Percentiles rank a stretch among this genome's conserved stretches.
Evolutionary conservation across 768 basidiomycete genomes (phyloP).

Genomic region (Leccinum subgranulosum): DNA sequence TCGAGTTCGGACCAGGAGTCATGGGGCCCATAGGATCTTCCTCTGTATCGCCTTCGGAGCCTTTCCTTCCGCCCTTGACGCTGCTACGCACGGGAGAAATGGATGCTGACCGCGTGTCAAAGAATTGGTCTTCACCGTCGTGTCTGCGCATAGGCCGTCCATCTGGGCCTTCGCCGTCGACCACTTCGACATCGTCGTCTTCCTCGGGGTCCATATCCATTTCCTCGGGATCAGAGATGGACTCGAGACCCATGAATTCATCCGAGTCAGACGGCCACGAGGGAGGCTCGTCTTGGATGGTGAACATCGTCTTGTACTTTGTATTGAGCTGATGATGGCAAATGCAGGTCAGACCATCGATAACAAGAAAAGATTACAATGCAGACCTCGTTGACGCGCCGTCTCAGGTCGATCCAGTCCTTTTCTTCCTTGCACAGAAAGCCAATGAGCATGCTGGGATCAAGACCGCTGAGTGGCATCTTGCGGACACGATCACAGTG

Average conservation of each 20-base stretch:
- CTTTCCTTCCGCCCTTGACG: constrained; percentile 38
- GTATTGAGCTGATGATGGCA: constrained; percentile 24
- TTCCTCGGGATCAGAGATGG: constrained; percentile 75
- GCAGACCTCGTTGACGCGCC: constrained; percentile 69
- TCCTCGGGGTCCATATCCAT: constrained; percentile 58
- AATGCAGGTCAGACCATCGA: constrained; percentile 7
- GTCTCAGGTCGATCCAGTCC: constrained; percentile 83
- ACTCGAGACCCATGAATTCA: constrained; percentile 72
- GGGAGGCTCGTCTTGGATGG: constrained; percentile 85
- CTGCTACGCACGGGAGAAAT: constrained; percentile 41
- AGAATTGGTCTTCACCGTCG: constrained; percentile 48
- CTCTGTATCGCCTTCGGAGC: constrained; percentile 64
- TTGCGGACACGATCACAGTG: constrained; percentile 96
- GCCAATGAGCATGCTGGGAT: constrained; percentile 96
- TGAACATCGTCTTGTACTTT: constrained; percentile 73
- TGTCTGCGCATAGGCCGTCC: constrained; percentile 24
- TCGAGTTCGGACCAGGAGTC: constrained; percentile 55
- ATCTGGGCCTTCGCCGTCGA: constrained; percentile 25
- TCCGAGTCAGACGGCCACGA: constrained; percentile 76
- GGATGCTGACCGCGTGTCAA: constrained; percentile 49
- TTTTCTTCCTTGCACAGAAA: constrained; percentile 80
- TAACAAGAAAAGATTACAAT: neutral
- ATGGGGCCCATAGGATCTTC: constrained; percentile 70
- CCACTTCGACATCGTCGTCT: constrained; percentile 40
- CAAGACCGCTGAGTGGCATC: constrained; percentile 87